Conservation (phyloP, 2,329 filamentous ascomycete species). For the Epichloe baconii region DNA sequence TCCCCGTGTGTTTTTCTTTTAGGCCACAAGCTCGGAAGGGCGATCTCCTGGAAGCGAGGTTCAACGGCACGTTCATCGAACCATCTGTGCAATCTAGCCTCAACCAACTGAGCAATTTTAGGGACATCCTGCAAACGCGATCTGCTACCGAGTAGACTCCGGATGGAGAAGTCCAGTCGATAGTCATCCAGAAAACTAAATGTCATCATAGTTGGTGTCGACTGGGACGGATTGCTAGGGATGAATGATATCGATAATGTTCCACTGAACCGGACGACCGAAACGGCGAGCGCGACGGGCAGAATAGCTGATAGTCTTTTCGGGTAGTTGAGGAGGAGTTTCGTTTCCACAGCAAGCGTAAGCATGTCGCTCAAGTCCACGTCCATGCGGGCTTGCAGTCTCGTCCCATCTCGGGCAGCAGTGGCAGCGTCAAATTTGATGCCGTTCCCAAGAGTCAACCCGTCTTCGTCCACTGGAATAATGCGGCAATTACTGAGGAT, state of each 20-base stretch:
- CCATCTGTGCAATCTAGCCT: conserved; percentile 69
- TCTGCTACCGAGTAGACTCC: conserved; percentile 67
- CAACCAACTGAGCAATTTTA: conserved; percentile 76
- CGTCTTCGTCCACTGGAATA: conserved; percentile 78
- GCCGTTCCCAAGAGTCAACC: conserved; percentile 39
- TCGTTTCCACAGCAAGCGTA: conserved; percentile 88
- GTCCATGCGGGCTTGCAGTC: conserved; percentile 90
- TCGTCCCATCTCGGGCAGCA: conserved; percentile 49
- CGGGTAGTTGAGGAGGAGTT: conserved; percentile 86
- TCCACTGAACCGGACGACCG: conserved; percentile 85
- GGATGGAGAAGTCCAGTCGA: conserved; percentile 67
- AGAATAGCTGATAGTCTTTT: conserved; percentile 79
- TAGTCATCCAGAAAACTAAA: conserved; percentile 93
- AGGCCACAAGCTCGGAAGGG: conserved; percentile 71
- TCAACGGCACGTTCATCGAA: conserved; percentile 81
- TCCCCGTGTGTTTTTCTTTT: conserved; percentile 72
- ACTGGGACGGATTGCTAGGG: conserved; percentile 55
- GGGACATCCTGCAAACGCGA: conserved; percentile 73
- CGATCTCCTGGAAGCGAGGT: conserved; percentile 77
- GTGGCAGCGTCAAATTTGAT: conserved; percentile 38
- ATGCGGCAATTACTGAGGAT: conserved; percentile 98
- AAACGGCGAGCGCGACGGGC: conserved; percentile 83
- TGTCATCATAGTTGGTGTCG: conserved; percentile 74
- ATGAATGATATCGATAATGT: conserved; percentile 90
- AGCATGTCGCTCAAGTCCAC: conserved; percentile 94